These are phyloP conservation scores for Plasmodium sp. DNA, from an alignment of 169 alveolate genomes.

Conservation along the genomic window DNA sequence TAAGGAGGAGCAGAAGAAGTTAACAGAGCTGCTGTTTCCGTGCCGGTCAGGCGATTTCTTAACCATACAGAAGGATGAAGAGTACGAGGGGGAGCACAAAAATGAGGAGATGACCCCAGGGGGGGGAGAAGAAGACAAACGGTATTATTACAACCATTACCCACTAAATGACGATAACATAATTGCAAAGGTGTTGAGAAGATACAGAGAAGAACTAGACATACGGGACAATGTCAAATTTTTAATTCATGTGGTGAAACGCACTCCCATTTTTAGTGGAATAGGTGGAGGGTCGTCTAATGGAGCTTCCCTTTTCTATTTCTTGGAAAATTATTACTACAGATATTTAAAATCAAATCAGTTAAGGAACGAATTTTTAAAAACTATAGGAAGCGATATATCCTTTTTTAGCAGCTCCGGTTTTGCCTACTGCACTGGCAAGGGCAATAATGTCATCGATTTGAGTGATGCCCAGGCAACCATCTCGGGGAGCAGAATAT, in stretches of 20 bases:
- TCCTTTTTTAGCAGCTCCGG: constrained; percentile 77
- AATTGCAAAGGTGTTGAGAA: constrained; percentile 52
- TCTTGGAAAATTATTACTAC: constrained; percentile 63
- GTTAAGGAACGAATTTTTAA: constrained; percentile 34
- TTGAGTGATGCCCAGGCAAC: constrained; percentile 7
- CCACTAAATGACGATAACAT: constrained; percentile 64
- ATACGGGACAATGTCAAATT: constrained; percentile 65
- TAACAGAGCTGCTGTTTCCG: constrained; percentile 10
- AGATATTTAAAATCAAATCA: constrained; percentile 2
- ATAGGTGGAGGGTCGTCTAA: constrained; percentile 87
- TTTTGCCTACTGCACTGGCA: constrained; percentile 67
- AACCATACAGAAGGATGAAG: constrained; percentile 11
- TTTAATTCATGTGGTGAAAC: constrained; percentile 77
- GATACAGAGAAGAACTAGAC: constrained; percentile 51
- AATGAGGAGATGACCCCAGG: not conserved
- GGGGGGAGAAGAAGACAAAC: not conserved
- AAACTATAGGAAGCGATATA: constrained; percentile 80
- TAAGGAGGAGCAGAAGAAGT: constrained; percentile 33
- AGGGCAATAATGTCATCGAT: constrained; percentile 47
- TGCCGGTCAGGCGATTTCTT: constrained; percentile 53
- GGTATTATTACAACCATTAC: constrained; percentile 15
- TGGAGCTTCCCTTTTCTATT: constrained; percentile 78
- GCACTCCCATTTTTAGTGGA: constrained; percentile 81
- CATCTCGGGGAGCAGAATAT: constrained; percentile 20
- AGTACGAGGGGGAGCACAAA: not conserved